Percentiles rank a stretch among this genome's conserved stretches.
These are phyloP conservation scores for Phytophthora sansomeana DNA, from an alignment of 352 stramenopile genomes.

Conservation along the genomic window DNA sequence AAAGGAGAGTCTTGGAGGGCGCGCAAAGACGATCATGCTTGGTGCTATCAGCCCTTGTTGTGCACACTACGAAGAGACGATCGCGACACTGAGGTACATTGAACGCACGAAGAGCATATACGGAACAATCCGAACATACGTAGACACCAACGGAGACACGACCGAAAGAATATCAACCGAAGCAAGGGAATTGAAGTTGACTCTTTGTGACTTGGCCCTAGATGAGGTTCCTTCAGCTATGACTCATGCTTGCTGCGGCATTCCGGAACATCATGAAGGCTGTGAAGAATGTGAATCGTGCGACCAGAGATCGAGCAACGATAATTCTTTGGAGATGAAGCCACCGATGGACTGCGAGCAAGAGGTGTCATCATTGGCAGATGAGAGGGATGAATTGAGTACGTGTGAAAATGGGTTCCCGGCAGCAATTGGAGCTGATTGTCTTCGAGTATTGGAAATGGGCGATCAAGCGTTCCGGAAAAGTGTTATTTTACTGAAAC, in stretches of 20 bases:
- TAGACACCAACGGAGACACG: slow-evolving; percentile 40
- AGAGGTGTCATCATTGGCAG: not conserved
- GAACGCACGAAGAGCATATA: slow-evolving; percentile 70
- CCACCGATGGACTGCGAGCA: not conserved
- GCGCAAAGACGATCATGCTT: slow-evolving; percentile 89
- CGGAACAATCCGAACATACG: slow-evolving; percentile 50
- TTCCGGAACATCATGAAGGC: slow-evolving; percentile 12
- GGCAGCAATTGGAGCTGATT: not conserved
- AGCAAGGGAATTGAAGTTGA: slow-evolving; percentile 53
- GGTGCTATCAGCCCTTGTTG: slow-evolving; percentile 87
- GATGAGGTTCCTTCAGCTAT: slow-evolving; percentile 3
- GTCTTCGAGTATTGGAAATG: slow-evolving; percentile 15
- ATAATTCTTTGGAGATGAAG: not conserved
- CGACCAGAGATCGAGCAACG: not conserved
- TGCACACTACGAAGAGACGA: slow-evolving; percentile 86
- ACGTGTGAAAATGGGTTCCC: slow-evolving; percentile 37
- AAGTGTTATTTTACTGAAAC: slow-evolving; percentile 45
- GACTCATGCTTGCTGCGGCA: not conserved
- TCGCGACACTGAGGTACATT: slow-evolving; percentile 87
- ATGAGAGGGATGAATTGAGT: not conserved
- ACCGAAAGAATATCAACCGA: slow-evolving; percentile 47
- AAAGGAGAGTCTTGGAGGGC: slow-evolving; percentile 83
- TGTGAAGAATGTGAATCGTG: slow-evolving; percentile 7
- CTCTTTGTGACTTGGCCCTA: slow-evolving; percentile 26
- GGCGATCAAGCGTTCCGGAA: slow-evolving; percentile 19